These are phyloP conservation scores for Aspergillus wentii DNA, from an alignment of 495 filamentous ascomycete genomes.

Conservation along the genomic window DNA sequence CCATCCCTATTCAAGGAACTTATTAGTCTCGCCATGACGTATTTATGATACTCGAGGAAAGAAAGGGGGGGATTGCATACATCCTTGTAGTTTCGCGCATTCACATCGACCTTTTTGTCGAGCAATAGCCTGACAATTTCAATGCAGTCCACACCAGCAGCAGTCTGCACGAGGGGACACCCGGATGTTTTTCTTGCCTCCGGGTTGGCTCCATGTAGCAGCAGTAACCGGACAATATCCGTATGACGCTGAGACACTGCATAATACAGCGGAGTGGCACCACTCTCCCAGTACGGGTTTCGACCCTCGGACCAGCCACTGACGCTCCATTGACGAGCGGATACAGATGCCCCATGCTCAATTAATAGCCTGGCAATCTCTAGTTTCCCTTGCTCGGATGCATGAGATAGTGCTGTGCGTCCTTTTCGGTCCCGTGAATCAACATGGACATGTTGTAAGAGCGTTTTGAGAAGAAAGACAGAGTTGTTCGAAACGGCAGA, in stretches of 20 bases:
- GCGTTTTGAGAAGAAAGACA: neutral
- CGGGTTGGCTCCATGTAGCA: constrained; percentile 3
- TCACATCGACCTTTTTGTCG: neutral
- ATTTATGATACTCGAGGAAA: neutral
- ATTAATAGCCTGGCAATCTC: constrained; percentile 1
- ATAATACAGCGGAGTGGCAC: neutral
- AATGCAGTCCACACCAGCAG: neutral
- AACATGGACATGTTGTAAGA: neutral
- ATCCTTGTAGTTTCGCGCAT: constrained; percentile 1
- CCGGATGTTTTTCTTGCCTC: constrained; percentile 1
- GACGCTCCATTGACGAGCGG: constrained; percentile 1
- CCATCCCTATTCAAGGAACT: neutral
- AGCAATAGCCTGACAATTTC: constrained; percentile 1
- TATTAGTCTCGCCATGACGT: neutral
- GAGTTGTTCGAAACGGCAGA: neutral
- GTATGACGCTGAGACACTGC: neutral
- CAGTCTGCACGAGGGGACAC: neutral
- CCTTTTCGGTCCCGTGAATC: constrained; percentile 1
- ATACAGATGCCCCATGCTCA: neutral
- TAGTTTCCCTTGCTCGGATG: constrained; percentile 1
- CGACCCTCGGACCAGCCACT: neutral
- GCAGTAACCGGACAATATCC: constrained; percentile 2
- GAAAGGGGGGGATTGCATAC: neutral
- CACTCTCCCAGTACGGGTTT: neutral
- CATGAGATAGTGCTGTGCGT: constrained; percentile 3